Base-by-base conservation (phyloP, 305 asterid genomes). In the Fraxinus sp. region DNA sequence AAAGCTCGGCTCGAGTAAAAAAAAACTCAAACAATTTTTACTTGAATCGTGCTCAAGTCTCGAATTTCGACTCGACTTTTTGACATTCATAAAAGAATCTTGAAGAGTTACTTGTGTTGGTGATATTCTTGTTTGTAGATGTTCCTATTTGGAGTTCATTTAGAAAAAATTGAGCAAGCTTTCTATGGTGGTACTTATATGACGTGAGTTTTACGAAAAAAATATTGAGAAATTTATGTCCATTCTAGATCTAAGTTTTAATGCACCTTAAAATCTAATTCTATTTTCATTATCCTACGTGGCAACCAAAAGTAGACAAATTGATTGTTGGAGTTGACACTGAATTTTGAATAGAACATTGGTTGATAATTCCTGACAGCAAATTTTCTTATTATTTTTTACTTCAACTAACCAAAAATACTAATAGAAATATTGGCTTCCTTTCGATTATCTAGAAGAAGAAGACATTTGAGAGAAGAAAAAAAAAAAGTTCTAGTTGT, bases 401-500 rank as follows among this genome's bases (percentile, higher is more conserved):
- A 76, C 70, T 13, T 71, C 37, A 22, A 7, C 28, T 9, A 46
- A 11, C 70, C 33, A 49, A 73, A 73, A 80, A 20, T 39, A 39
- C 46, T 22, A 22, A 22, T 18, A 62, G 10, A 24, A 62, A 8
- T 62, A 62, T 62, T 16, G 72, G 72, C 5, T 62, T 7, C 72
- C 33, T 62, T 22, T 22, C 0, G 3, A 20, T 59, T 59, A 62
- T 62, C 71, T 62, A 62, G 10, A 59, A 20, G 70, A 20, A 62
- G 71, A 0, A 8, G 9, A 1, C 20, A n/a, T 22, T 24, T 32
- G 13, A 0, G 8, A 8, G 0, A 39, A 36, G 6, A 36, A 36
- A 36, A 36, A 36, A 78, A 82, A 80, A 84, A 72, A 84, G 52
- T 71, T 44, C 66, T 74, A 59, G n/a, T 78, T 80, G 59, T 70